Conservation (phyloP, 768 basidiomycete genomes). For the Pholiota conissans region DNA sequence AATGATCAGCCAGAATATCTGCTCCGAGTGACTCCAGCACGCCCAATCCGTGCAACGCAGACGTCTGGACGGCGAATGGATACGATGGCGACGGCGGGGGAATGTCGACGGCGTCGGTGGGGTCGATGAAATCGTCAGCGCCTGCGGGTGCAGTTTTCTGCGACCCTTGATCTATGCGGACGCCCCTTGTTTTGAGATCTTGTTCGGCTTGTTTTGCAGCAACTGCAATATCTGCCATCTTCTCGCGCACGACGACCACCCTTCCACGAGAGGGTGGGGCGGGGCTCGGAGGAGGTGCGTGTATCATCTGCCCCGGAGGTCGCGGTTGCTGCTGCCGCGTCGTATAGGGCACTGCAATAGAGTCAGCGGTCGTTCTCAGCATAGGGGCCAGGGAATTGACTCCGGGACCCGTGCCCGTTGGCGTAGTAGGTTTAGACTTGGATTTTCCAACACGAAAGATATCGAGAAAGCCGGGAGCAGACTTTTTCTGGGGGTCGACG, state of each 20-base stretch:
- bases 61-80: slow-evolving; percentile 75
- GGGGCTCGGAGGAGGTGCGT: slow-evolving; percentile 27
- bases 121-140: slow-evolving; percentile 71
- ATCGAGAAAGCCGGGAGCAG: slow-evolving; percentile 64
- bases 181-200: slow-evolving; percentile 60
- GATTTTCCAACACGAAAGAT: slow-evolving; percentile 69
- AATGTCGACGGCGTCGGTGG: slow-evolving; percentile 81
- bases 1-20: slow-evolving; percentile 68
- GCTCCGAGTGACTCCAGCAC: slow-evolving; percentile 77
- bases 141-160: slow-evolving; percentile 35
- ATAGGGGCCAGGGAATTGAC: slow-evolving; percentile 43
- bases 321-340: slow-evolving; percentile 34
- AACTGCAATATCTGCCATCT: slow-evolving; percentile 65
- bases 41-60: slow-evolving; percentile 69
- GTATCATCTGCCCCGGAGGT: slow-evolving; percentile 36
- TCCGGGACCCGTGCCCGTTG: slow-evolving; percentile 34
- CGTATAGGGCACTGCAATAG: slow-evolving; percentile 46
- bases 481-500: slow-evolving; percentile 43
- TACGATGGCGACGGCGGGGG: slow-evolving; percentile 69
- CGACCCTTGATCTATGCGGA: slow-evolving; percentile 45
- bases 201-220: slow-evolving; percentile 79
- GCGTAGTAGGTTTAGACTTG: slow-evolving; percentile 62
- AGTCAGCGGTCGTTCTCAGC: slow-evolving; percentile 67
- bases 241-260: slow-evolving; percentile 84
- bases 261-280: slow-evolving; percentile 42